A percentile compares a stretch with the other conserved stretches of the same genome.
phyloP scores from a whole-genome alignment of 768 basidiomycete species.

The Leccinum pellstonianum region DNA sequence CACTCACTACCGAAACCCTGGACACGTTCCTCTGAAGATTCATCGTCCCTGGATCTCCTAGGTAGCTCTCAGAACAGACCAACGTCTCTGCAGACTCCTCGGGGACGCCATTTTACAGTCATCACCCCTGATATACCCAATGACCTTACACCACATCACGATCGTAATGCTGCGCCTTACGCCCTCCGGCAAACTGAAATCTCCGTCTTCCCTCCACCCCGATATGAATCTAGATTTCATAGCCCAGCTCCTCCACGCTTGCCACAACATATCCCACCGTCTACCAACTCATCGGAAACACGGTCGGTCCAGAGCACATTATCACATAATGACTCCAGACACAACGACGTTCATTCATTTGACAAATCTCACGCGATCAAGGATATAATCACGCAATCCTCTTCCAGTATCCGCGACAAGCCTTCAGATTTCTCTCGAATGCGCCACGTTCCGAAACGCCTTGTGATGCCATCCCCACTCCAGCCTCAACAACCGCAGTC shows the following conservation, averaged over 20 bases:
- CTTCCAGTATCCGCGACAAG: constrained; percentile 9
- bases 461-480: constrained; percentile 75
- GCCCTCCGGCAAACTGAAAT: constrained; percentile 13
- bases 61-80: constrained; percentile 4
- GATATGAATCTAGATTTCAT: constrained; percentile 16
- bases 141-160: constrained; percentile 9
- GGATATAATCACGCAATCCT: constrained; percentile 2
- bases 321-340: constrained; percentile 2
- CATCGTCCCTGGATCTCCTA: not conserved
- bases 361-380: constrained; percentile 9
- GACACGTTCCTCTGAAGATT: not conserved
- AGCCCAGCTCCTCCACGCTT: constrained; percentile 11
- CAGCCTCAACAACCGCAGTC: constrained; percentile 35
- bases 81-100: constrained; percentile 15
- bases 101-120: constrained; percentile 12
- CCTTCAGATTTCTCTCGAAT: constrained; percentile 19
- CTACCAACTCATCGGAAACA: constrained; percentile 4
- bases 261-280: constrained; percentile 6
- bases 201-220: constrained; percentile 23
- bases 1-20: constrained; percentile 13
- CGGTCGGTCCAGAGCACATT: constrained; percentile 3
- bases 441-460: constrained; percentile 55
- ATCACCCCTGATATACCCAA: constrained; percentile 9
- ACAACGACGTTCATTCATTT: constrained; percentile 11
- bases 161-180: constrained; percentile 15